Conservation (phyloP, 1,284 basidiomycete species). For the Cryptococcus neoformans region DNA sequence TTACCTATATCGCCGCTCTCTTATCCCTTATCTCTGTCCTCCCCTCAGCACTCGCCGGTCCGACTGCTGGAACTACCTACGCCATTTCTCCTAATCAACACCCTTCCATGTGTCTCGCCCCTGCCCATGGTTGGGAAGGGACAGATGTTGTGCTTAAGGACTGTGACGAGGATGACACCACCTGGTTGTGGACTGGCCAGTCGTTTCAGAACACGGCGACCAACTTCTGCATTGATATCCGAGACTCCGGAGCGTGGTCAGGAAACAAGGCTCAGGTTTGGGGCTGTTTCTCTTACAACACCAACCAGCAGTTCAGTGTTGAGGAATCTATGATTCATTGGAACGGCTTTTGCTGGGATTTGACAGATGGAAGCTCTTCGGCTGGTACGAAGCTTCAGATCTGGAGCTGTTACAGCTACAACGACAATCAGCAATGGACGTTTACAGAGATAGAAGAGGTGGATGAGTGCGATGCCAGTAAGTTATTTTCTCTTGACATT, state of each 20-base stretch:
- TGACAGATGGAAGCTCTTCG: constrained; percentile 25
- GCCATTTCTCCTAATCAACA: constrained; percentile 31
- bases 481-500: neutral
- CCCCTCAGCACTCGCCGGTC: constrained; percentile 16
- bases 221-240: constrained; percentile 36
- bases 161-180: constrained; percentile 31
- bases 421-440: constrained; percentile 42
- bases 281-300: constrained; percentile 33
- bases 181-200: constrained; percentile 27
- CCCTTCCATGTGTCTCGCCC: constrained; percentile 35
- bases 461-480: constrained; percentile 21
- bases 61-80: constrained; percentile 20
- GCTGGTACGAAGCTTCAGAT: constrained; percentile 29
- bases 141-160: constrained; percentile 25
- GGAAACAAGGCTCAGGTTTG: constrained; percentile 41
- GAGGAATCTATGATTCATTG: constrained; percentile 27
- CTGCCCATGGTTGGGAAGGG: constrained; percentile 24
- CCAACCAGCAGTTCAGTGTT: constrained; percentile 34
- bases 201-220: constrained; percentile 27
- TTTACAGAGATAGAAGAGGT: constrained; percentile 36
- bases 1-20: constrained; percentile 12
- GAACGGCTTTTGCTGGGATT: constrained; percentile 30
- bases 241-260: constrained; percentile 27
- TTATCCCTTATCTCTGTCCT: constrained; percentile 23
- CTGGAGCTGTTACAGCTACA: constrained; percentile 29